A percentile compares a stretch with the other conserved stretches of the same genome.
Evolutionary conservation across 176 grass and related monocot species (phyloP).

Genomic region (Saccharum spontaneum): DNA sequence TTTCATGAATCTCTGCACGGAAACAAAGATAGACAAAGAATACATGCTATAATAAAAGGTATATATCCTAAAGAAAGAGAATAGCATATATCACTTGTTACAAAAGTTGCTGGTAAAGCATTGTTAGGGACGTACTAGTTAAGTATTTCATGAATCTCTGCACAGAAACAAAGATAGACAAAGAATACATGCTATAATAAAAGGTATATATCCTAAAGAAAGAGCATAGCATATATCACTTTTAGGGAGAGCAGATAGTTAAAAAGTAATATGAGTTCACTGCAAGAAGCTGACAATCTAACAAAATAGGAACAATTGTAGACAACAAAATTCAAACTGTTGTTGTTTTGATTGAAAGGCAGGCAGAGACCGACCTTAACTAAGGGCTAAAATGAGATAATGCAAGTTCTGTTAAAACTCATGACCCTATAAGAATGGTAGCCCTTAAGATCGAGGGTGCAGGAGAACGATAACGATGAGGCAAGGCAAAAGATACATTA

Average conservation of each 20-base stretch:
- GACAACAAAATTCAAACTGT: not conserved
- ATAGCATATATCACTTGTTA: not conserved
- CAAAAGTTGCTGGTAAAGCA: conserved; percentile 18
- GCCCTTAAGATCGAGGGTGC: too few species aligned
- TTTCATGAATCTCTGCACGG: conserved; percentile 15
- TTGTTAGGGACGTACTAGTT: not conserved
- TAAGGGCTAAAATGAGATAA: not conserved
- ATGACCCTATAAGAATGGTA: too few species aligned
- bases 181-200: not conserved
- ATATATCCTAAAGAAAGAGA: not conserved
- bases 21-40: not conserved
- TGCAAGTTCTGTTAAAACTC: not conserved
- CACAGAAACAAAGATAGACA: not conserved
- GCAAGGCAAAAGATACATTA: too few species aligned
- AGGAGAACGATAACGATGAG: too few species aligned
- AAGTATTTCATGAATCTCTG: conserved; percentile 31
- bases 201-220: not conserved
- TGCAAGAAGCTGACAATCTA: not conserved
- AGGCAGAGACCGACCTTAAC: not conserved
- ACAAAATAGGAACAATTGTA: not conserved
- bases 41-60: conserved; percentile 4
- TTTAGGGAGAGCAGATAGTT: not conserved
- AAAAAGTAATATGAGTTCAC: conserved; percentile 10
- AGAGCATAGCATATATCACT: not conserved
- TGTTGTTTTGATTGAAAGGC: not conserved